Base-by-base conservation (phyloP, 768 basidiomycete genomes). In the Boletus vermiculosoides region DNA sequence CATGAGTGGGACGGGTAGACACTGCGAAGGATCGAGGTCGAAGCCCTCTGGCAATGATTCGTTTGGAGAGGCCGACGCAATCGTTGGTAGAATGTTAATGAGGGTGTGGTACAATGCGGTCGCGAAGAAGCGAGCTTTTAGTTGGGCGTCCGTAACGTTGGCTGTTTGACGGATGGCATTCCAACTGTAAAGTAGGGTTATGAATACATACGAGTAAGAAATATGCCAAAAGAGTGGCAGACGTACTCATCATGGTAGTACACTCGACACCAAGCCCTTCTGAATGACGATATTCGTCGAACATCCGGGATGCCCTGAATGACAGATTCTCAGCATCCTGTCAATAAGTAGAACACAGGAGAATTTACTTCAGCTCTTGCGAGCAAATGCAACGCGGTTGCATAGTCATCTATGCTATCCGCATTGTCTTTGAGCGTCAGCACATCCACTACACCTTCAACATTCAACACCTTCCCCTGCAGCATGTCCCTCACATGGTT, bases 241-340 rank as follows among this genome's bases (percentile, higher is more conserved):
- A 78, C 87, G 58, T 71, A 96, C 94, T 97, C 84, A 69, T 98
- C 94, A 50, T 92, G 87, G 50, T 89, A 79, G 67, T 90, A 96
- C 45, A 96, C 82, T 31, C 95, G 79, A 36, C 95, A 82, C 95
- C 95, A 98, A 16, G 92, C 80, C 33, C 83, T 85, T 45, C 85
- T 79, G 65, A 90, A 82, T 5, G 91, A 86, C 25, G 88, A 83
- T 41, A 80, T 66, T 68, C 80, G 81, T 47, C 94, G 80, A 33
- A 82, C 82, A 56, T 86, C 83, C 0, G 94, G 93, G 4, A 92
- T 66, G 51, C 81, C 79, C 88, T 92, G n/a, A 34, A 46, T 13
- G 28, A 37, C 4, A 16, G 22, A 25, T 45, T 70, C n/a, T n/a
- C 39, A 69, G 45, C 23, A 52, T 44, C 15, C 6, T 5, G 7